These are phyloP conservation scores for Lactarius vividus DNA, from an alignment of 768 basidiomycete species.

Conservation along the genomic window DNA sequence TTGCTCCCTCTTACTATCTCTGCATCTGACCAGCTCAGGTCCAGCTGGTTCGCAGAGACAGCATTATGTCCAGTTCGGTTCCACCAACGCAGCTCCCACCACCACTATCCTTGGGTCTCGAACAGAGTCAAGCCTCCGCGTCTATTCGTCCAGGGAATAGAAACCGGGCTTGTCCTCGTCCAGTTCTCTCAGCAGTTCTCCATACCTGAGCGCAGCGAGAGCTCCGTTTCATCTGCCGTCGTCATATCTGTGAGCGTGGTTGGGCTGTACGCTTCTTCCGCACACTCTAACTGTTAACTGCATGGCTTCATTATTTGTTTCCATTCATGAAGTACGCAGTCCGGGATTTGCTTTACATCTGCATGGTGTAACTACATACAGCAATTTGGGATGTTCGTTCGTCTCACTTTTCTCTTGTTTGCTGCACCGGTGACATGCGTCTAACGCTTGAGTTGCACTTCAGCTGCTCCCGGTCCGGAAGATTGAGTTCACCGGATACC, in stretches of 20 bases:
- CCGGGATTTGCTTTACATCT: conserved; percentile 5
- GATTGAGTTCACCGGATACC: background rate
- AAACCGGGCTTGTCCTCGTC: background rate
- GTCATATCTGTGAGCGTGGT: conserved; percentile 5
- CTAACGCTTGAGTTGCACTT: background rate
- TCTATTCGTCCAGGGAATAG: conserved; percentile 5
- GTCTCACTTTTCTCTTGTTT: background rate
- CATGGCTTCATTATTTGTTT: background rate
- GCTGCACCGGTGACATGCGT: background rate
- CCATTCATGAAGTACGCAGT: background rate
- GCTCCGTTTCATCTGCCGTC: background rate
- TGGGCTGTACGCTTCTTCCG: conserved; percentile 1
- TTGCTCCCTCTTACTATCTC: background rate
- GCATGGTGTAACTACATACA: conserved; percentile 2
- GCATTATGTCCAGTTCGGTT: background rate
- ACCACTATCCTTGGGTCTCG: background rate
- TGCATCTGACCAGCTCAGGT: background rate
- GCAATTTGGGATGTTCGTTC: background rate
- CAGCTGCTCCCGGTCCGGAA: background rate
- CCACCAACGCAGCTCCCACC: background rate
- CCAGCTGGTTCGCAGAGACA: background rate
- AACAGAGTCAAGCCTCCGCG: background rate
- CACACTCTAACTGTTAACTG: background rate
- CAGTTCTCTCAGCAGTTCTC: conserved; percentile 10
- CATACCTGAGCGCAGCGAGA: background rate